Evolutionary conservation across 208 protist species (phyloP).

Genomic region (Phytomonas sp.): DNA sequence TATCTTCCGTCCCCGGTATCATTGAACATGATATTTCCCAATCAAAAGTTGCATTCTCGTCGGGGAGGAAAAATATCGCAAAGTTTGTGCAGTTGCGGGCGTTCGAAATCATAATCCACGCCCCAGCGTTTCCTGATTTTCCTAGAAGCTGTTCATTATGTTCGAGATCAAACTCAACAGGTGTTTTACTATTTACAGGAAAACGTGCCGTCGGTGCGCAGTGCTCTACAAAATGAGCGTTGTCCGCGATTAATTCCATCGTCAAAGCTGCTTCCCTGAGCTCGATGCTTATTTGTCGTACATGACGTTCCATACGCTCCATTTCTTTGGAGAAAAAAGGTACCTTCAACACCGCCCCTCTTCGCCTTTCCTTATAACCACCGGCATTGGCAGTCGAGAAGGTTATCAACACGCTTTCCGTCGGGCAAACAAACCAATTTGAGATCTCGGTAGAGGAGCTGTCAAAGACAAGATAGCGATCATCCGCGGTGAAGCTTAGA

Average conservation of each 20-base stretch:
- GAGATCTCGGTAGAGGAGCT: slow-evolving; percentile 34
- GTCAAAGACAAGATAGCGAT: slow-evolving; percentile 35
- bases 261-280: not conserved
- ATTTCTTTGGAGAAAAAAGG: not conserved
- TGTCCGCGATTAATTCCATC: not conserved
- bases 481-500: slow-evolving; percentile 40
- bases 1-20: not conserved
- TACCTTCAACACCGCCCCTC: not conserved
- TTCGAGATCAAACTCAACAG: slow-evolving; percentile 51
- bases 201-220: not conserved
- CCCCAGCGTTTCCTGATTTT: slow-evolving; percentile 12
- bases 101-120: slow-evolving; percentile 49
- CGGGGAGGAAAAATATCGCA: slow-evolving; percentile 36
- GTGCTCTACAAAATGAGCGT: not conserved
- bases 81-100: slow-evolving; percentile 19
- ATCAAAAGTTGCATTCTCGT: slow-evolving; percentile 14
- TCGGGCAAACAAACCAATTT: slow-evolving; percentile 37
- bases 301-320: not conserved
- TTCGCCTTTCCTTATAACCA: not conserved
- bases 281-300: not conserved
- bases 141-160: slow-evolving; percentile 46
- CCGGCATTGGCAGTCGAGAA: not conserved
- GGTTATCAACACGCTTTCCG: not conserved
- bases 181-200: not conserved
- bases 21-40: not conserved